Base-by-base conservation (phyloP, 371 early-diverging fungal genomes). In the Lichtheimia ornata region DNA sequence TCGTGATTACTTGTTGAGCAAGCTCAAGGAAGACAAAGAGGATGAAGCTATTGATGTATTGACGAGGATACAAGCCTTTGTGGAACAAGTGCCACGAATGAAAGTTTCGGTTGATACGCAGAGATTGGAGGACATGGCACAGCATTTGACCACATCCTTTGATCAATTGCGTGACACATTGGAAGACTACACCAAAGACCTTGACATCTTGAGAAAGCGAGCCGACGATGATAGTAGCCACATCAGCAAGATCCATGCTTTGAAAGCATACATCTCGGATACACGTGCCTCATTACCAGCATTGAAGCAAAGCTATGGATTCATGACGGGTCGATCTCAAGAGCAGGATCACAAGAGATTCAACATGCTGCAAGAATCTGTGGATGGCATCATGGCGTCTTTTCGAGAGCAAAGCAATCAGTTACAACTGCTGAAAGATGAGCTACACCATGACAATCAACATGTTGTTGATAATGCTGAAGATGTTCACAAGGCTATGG, bases 281-380 rank as follows among this genome's bases (percentile, higher is more conserved):
- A 75, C 70, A 14, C 50, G 72, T 9, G 66, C 67, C 20, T 65
- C 74, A 0, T 63, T 79, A 13, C 74, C 76, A 1, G 73, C 66
- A 0, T 43, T 73, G 7, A 79, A 79, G 45, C 79, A 79, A 40
- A 67, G 67, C 2, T 74, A 70, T 45, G 79, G 79, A 2, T 76
- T 79, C 50, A 76, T 79, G 63, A 79, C 74, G 0, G 79, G 79
- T 9, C 70, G 72, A 45, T 73, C 74, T 15, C 66, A 73, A 50
- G 71, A 72, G 27, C 76, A 79, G 40, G 79, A 79, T 50, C 63
- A 65, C 3, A 56, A 69, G 6, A 56, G 74, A 0, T 72, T 63
- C 44, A 62, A 70, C 1, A 66, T 52, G 50, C 50, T 79, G 12
- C 30, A 65, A 4, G 60, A 64, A 1, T 53, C 67, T 0, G 22